Evolutionary conservation across 768 basidiomycete species (phyloP), one percentile per base, ranked within the genome.

Genomic region (Lyophyllum decastes): DNA sequence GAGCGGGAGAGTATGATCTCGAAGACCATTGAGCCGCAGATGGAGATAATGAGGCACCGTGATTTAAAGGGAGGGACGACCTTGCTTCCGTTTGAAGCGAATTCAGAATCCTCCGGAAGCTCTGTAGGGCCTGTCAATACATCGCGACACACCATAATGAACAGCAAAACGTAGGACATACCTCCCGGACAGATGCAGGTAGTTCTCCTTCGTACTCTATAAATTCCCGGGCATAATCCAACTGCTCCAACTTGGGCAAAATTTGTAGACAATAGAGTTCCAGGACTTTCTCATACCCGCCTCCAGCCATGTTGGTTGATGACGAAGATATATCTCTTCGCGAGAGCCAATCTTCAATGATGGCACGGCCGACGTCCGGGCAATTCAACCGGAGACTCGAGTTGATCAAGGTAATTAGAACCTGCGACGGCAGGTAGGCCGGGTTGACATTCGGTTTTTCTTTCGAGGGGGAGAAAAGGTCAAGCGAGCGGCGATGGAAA

Each of bases 341-440:
- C 2, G 87, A 84, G 21, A 94, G 74, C 92, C 92, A 94, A 43
- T 92, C 86, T 67, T 94, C 92, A 21, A 86, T 81, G 47, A 93
- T 84, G 21, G 76, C 75, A 19, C 88, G 76, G 0, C 86, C 90
- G 12, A 84, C 73, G 26, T 82, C 82, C 0, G 85, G 79, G 49
- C 81, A 83, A 30, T 83, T 82, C 2, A 88, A 70, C 63, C 89
- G 91, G 34, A 92, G 74, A 63, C 85, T 86, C 27, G 88, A 84
- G 52, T 89, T 82, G 6, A 86, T 79, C 22, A 92, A 79, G 0
- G 92, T 89, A 44, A 86, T 75, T 35, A 93, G 76, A 30, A 94
- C 82, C 62, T 85, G 84, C 1, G 85, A 68, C 3, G 92, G 92
- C 45, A 94, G 77, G 68, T 79, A 85, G 34, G 83, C 80, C 54